Evolutionary conservation across 2,329 filamentous ascomycete species (phyloP).

Genomic region (Xylariaceae sp.): DNA sequence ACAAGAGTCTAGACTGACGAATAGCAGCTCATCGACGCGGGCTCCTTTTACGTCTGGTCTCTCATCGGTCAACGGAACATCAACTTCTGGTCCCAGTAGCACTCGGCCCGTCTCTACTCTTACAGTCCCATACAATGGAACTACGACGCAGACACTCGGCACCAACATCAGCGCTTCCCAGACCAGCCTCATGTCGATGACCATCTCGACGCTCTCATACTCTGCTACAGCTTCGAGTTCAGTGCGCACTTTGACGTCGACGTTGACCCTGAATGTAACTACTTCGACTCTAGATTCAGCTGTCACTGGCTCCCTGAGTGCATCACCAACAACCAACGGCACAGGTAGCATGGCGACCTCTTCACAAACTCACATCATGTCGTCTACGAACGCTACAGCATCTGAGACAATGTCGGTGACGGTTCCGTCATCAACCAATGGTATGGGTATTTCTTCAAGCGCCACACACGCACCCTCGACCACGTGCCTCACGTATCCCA

Average conservation of each 20-base stretch:
- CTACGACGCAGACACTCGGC: constrained; percentile 15
- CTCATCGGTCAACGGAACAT: constrained; percentile 7
- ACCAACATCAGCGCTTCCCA: constrained; percentile 5
- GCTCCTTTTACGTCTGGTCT: neutral
- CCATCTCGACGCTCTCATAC: constrained; percentile 9
- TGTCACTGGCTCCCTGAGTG: constrained; percentile 13
- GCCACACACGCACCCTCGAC: constrained; percentile 15
- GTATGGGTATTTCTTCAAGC: neutral
- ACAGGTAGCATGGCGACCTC: neutral
- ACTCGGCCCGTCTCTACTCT: constrained; percentile 3
- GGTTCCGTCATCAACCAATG: constrained; percentile 1
- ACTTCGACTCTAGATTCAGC: constrained; percentile 18
- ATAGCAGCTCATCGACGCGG: constrained; percentile 5
- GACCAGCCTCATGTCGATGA: constrained; percentile 13
- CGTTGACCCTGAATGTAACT: constrained; percentile 10
- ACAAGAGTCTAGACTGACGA: neutral
- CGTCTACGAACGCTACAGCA: constrained; percentile 3
- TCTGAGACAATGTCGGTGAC: constrained; percentile 9
- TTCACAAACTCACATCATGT: constrained; percentile 4
- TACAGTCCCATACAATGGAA: constrained; percentile 6
- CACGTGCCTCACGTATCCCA: constrained; percentile 21
- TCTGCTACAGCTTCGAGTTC: constrained; percentile 11
- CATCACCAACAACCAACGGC: neutral
- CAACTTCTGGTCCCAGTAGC: constrained; percentile 5
- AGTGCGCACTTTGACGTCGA: constrained; percentile 13